Percentiles rank a stretch among this genome's conserved stretches.
These are phyloP conservation scores for Nitzschia sp. DNA, from an alignment of 108 stramenopile genomes.

Conservation along the genomic window DNA sequence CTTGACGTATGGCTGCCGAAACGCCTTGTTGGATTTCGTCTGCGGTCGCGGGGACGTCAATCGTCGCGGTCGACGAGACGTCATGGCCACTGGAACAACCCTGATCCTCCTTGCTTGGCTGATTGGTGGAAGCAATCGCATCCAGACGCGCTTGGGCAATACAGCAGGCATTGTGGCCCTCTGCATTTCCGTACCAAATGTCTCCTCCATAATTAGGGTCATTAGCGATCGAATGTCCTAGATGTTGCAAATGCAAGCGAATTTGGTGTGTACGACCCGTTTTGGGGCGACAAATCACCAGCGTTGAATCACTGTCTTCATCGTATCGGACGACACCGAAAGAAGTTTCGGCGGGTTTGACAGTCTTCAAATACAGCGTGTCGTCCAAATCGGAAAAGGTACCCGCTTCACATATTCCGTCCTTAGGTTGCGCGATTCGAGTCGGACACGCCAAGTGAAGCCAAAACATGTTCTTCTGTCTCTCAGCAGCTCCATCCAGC, in stretches of 20 bases:
- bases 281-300: conserved; percentile 60
- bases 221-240: conserved; percentile 88
- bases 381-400: conserved; percentile 54
- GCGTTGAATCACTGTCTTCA: conserved; percentile 61
- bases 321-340: conserved; percentile 75
- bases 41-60: conserved; percentile 71
- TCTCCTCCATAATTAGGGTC: conserved; percentile 92
- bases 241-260: conserved; percentile 76
- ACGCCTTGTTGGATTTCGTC: conserved; percentile 49
- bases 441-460: conserved; percentile 77
- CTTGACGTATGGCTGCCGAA: conserved; percentile 30
- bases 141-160: conserved; percentile 54
- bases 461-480: conserved; percentile 32
- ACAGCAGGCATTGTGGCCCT: conserved; percentile 39
- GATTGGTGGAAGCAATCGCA: conserved; percentile 8
- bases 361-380: conserved; percentile 48
- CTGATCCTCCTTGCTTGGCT: not conserved
- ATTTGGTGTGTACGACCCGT: conserved; percentile 92
- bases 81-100: not conserved
- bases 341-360: conserved; percentile 79
- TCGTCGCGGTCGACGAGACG: conserved; percentile 7
- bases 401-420: conserved; percentile 81
- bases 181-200: conserved; percentile 62
- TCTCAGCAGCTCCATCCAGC: not conserved
- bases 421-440: conserved; percentile 66